Evolutionary conservation across 257 asterid genomes (phyloP).

Genomic region (Cynanchum wilfordii): DNA sequence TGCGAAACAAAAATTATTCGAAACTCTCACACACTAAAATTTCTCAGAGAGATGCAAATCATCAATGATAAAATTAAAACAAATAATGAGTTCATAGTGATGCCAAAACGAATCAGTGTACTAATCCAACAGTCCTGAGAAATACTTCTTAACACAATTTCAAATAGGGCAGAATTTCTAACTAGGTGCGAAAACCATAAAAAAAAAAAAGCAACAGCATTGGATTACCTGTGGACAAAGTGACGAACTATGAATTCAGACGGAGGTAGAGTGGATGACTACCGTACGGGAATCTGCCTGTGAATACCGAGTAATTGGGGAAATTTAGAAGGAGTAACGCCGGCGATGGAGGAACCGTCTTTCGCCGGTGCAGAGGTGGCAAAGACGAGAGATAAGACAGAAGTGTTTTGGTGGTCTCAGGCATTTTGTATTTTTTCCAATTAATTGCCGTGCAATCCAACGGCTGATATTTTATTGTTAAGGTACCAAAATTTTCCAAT

Average conservation of each 20-base stretch:
- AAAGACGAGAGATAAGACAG: not conserved
- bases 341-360: not conserved
- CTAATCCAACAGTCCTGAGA: not conserved
- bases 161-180: not conserved
- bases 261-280: not conserved
- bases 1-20: not conserved
- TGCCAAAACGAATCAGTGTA: not conserved
- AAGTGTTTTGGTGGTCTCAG: not conserved
- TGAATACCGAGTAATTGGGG: not conserved
- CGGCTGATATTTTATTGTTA: too few species aligned
- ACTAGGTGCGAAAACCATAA: not conserved
- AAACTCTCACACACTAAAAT: not conserved
- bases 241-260: not conserved
- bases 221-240: not conserved
- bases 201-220: not conserved
- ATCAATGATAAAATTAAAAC: not conserved
- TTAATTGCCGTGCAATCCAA: too few species aligned
- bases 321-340: not conserved
- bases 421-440: not conserved
- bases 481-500: too few species aligned
- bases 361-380: not conserved
- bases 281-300: not conserved
- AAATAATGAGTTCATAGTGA: not conserved
- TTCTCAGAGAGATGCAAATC: too few species aligned
- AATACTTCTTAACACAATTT: not conserved